phyloP scores from a whole-genome alignment of 2,329 filamentous ascomycete species.

The Teratosphaeria zuluensis region DNA sequence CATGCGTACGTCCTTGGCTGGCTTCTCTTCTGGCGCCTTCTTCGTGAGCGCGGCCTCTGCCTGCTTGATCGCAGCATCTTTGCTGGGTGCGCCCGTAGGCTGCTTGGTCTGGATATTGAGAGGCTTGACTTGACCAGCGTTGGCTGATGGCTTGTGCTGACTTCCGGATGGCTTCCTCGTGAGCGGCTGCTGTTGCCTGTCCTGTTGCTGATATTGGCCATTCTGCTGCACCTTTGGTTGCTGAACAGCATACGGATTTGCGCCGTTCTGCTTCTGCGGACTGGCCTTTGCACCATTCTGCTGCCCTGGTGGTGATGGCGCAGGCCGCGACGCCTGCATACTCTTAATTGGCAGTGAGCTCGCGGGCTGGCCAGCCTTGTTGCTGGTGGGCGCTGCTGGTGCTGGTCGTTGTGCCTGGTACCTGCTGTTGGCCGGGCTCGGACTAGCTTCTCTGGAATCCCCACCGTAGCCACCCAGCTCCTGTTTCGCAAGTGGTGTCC shows the following conservation, averaged over 20 bases:
- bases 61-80: conserved; percentile 67
- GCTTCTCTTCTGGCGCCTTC: conserved; percentile 54
- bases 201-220: conserved; percentile 14
- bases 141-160: conserved; percentile 16
- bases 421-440: conserved; percentile 44
- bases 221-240: conserved; percentile 14
- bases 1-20: conserved; percentile 90
- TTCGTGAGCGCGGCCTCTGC: conserved; percentile 82
- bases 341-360: conserved; percentile 33
- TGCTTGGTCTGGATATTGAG: conserved; percentile 42
- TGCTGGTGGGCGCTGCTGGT: conserved; percentile 38
- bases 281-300: conserved; percentile 14
- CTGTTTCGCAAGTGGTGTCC: conserved; percentile 74
- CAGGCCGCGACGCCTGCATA: conserved; percentile 56
- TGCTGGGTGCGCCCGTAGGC: conserved; percentile 36
- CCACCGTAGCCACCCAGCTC: conserved; percentile 62
- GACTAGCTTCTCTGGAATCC: conserved; percentile 35
- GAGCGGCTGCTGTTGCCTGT: conserved; percentile 14
- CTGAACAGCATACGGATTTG: conserved; percentile 20
- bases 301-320: conserved; percentile 24
- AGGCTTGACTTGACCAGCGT: conserved; percentile 36
- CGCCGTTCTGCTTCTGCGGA: conserved; percentile 20
- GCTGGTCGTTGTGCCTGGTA: conserved; percentile 82
- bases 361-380: conserved; percentile 18
- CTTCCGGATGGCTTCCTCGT: conserved; percentile 21